Evolutionary conservation across 1,284 basidiomycete genomes (phyloP).

Genomic region (Coniferiporia sulphurascens): DNA sequence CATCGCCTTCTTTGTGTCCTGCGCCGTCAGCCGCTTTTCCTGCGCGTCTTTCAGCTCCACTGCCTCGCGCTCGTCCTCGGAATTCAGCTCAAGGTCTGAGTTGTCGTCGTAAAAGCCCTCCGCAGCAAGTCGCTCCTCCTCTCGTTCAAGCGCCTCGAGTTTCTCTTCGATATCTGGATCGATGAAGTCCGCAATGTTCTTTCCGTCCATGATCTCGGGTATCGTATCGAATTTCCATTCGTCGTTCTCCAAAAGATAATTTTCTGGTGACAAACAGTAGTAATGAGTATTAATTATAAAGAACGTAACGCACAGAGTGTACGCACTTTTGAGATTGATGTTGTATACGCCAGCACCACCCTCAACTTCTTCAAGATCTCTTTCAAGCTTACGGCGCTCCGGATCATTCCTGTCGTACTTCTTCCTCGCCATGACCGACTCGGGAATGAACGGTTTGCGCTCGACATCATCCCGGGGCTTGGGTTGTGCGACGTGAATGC

Average conservation of each 20-base stretch:
- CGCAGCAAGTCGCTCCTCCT: constrained; percentile 90
- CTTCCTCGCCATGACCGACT: constrained; percentile 67
- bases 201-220: constrained; percentile 96
- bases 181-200: constrained; percentile 99
- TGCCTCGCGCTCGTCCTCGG: constrained; percentile 87
- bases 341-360: constrained; percentile 90
- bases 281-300: constrained; percentile 13
- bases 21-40: constrained; percentile 73
- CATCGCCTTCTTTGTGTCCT: constrained; percentile 79
- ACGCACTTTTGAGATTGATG: constrained; percentile 81
- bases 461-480: constrained; percentile 83
- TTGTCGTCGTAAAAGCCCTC: constrained; percentile 95
- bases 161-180: constrained; percentile 98
- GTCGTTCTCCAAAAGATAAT: constrained; percentile 86
- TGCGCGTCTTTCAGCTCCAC: constrained; percentile 62
- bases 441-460: constrained; percentile 83
- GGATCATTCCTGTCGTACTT: constrained; percentile 88
- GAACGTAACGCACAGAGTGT: constrained; percentile 3
- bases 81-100: constrained; percentile 87
- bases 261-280: constrained; percentile 46
- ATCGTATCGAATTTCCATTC: constrained; percentile 97
- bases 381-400: constrained; percentile 62
- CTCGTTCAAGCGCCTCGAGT: constrained; percentile 94
- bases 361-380: constrained; percentile 78
- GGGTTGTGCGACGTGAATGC: constrained; percentile 91